Evolutionary conservation across 352 stramenopile genomes (phyloP), one percentile per base, ranked within the genome.

Genomic region (Phytopythium helicoides): DNA sequence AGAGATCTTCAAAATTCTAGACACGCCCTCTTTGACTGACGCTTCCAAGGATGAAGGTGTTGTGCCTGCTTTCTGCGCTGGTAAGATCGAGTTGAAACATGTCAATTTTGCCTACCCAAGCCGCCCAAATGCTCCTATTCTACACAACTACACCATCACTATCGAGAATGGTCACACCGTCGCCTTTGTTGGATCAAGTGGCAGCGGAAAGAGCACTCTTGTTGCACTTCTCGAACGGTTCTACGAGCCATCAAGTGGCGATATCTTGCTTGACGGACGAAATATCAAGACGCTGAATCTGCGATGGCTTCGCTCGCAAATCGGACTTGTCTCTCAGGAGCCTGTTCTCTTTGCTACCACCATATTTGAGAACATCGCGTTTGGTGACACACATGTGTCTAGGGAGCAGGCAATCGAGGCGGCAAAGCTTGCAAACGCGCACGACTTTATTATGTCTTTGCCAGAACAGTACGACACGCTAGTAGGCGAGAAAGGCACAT

Each of bases 331-430:
- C 0, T 86, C 71, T 0, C 92, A 98, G 62, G 81, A 96, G 50
- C 86, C 89, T n/a, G 86, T 89, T 22, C 70, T 98, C 18, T 97
- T 97, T 63, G 84, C 85, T 14, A 80, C 69, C n/a, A 90, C 74
- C 1, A 95, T 98, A 48, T 50, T 61, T 3, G 78, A 97, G n/a
- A 98, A 98, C 58, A 95, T 99, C 55, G 62, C 65, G 6, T 86
- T 78, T 28, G 89, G 81, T 31, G 76, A 61, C 16, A 68, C 68
- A 15, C 62, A 70, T 51, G 80, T 80, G 33, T 89, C 68, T 18
- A 66, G 76, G 10, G 77, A 84, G 22, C 77, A 89, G 57, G 78
- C 89, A 18, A 89, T 58, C 78, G 72, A n/a, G 62, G 87, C 36
- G 61, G 71, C 22, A 38, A 49, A 2, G 71, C 69, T 2, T 64